Percentiles rank a stretch among this genome's conserved stretches.
These are phyloP conservation scores for Nelumbo lutea DNA, from an alignment of 164 flowering plant species.

Conservation along the genomic window DNA sequence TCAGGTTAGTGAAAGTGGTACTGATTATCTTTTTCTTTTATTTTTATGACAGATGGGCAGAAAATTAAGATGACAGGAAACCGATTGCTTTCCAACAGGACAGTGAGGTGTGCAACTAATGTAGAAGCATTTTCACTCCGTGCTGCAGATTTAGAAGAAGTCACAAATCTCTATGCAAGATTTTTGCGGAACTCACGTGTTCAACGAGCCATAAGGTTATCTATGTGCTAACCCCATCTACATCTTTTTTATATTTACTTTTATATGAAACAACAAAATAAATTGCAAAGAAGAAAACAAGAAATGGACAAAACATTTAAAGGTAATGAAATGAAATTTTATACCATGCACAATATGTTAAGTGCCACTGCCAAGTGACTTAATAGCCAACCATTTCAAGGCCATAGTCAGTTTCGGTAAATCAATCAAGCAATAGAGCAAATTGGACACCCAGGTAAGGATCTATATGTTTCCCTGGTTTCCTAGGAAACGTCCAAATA, in stretches of 20 bases:
- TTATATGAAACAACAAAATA: background rate
- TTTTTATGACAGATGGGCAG: slow-evolving; percentile 34
- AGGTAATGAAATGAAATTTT: no score
- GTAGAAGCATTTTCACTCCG: slow-evolving; percentile 80
- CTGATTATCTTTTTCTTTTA: background rate
- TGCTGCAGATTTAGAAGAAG: slow-evolving; percentile 75
- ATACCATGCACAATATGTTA: background rate
- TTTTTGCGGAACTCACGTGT: slow-evolving; percentile 60
- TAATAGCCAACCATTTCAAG: background rate
- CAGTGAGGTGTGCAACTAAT: slow-evolving; percentile 58
- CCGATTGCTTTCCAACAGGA: slow-evolving; percentile 52
- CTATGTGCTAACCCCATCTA: background rate
- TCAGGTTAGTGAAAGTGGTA: background rate
- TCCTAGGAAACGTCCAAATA: no score
- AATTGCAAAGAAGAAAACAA: no score
- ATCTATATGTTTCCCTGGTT: no score
- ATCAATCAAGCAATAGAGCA: no score
- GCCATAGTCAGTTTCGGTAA: background rate
- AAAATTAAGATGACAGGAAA: slow-evolving; percentile 36
- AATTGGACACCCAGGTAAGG: no score
- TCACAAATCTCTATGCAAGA: slow-evolving; percentile 54
- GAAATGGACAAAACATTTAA: no score
- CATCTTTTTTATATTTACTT: background rate
- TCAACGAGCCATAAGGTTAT: slow-evolving; percentile 79
- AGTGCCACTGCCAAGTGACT: background rate